Evolutionary conservation across 2,329 filamentous ascomycete genomes (phyloP).

Genomic region (Diaporthe longicolla): DNA sequence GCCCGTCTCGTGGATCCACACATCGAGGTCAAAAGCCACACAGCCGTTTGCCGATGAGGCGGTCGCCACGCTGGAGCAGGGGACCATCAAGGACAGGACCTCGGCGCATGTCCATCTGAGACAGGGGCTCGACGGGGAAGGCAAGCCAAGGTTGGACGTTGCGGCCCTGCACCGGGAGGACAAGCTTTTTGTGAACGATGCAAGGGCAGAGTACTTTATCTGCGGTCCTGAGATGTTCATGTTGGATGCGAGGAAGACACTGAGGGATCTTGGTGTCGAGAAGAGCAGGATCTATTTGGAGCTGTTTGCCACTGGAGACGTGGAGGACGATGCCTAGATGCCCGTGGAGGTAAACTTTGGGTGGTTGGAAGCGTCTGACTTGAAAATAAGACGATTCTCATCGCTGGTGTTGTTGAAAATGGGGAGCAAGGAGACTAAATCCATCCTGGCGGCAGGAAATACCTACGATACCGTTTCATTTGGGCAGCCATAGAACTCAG

Average conservation of each 20-base stretch:
- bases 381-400: neutral
- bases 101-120: conserved; percentile 71
- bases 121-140: conserved; percentile 66
- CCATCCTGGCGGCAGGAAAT: neutral
- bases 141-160: conserved; percentile 65
- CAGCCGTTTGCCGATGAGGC: conserved; percentile 68
- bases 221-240: conserved; percentile 82
- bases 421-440: neutral
- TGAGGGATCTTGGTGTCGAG: conserved; percentile 70
- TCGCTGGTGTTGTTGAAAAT: neutral
- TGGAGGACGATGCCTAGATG: conserved; percentile 47
- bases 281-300: conserved; percentile 75
- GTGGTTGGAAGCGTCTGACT: neutral
- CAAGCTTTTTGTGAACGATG: conserved; percentile 69
- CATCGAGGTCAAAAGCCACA: conserved; percentile 63
- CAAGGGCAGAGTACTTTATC: conserved; percentile 75
- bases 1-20: conserved; percentile 75
- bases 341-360: neutral
- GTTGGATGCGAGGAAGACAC: conserved; percentile 67
- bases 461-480: neutral
- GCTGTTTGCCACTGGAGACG: conserved; percentile 73
- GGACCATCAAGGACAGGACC: conserved; percentile 59
- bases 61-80: conserved; percentile 58
- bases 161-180: conserved; percentile 64
- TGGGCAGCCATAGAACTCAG: neutral